Base-by-base conservation (phyloP, 345 rosid species). In the Passiflora organensis region DNA sequence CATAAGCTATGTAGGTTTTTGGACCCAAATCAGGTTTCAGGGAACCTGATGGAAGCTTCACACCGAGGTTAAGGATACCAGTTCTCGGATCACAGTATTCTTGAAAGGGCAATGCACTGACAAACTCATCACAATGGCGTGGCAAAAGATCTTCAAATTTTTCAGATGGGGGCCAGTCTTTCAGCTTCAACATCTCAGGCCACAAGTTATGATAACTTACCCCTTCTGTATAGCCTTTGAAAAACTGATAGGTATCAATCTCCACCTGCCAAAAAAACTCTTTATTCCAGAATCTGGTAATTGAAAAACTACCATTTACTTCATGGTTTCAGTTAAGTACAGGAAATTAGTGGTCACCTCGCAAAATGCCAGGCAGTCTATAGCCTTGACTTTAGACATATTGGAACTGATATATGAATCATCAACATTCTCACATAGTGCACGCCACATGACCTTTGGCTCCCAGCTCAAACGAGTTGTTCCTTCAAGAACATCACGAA, bases 151-250 rank as follows among this genome's bases (percentile, higher is more conserved):
- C 82, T 62, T 91, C 95, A 56, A 91, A 89, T 58, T 78, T 82
- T 67, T 91, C 82, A 0, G 93, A 84, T 55, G 98, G 98, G 49
- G 98, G 98, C 98, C 96, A 91, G 62, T 91, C 98, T 64, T 91
- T 91, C 10, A 91, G 78, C 81, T 91, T 91, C 58, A 91, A 76
- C 94, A 91, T 89, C 78, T 78, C 81, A 6, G 96, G 98, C 98
- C 98, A 91, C 37, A 76, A 77, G 78, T 88, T 88, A 0, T 6
- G 4, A 62, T 84, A 91, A 6, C 51, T 73, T 74, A 95, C 85
- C 53, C 98, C 98, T 66, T 80, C 73, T 5, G 14, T 60, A 63
- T 91, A 91, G 39, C 98, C 96, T 69, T 86, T 65, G 74, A 88
- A 86, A 78, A 91, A 88, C 32, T 61, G 78, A 3, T 65, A 69